Conservation (phyloP, 352 stramenopile genomes). For the Globisporangium iwayamae region DNA sequence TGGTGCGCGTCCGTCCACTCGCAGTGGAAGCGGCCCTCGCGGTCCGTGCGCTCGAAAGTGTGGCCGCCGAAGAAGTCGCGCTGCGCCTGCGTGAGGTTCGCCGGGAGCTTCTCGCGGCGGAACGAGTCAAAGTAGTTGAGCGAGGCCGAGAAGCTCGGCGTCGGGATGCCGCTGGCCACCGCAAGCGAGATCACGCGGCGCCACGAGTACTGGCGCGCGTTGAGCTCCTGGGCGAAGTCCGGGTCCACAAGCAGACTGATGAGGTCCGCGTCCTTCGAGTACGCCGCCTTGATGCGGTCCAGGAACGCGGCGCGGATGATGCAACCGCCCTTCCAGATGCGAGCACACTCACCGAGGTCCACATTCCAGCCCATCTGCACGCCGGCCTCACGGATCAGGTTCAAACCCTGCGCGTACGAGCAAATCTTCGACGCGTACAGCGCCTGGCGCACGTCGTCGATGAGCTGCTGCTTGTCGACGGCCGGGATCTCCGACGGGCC, state of each 20-base stretch:
- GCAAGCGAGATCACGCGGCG: slow-evolving; percentile 94
- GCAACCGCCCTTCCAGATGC: slow-evolving; percentile 99
- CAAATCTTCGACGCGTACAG: slow-evolving; percentile 99
- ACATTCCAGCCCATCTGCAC: slow-evolving; percentile 97
- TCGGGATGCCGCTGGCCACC: slow-evolving; percentile 92
- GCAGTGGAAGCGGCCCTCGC: slow-evolving; percentile 95
- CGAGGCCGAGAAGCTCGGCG: slow-evolving; percentile 89
- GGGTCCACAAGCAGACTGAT: slow-evolving; percentile 97
- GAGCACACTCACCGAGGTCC: slow-evolving; percentile 94
- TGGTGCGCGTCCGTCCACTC: slow-evolving; percentile 97
- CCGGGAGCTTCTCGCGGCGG: slow-evolving; percentile 91
- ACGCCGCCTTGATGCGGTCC: slow-evolving; percentile 96
- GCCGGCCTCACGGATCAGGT: slow-evolving; percentile 93
- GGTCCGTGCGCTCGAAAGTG: slow-evolving; percentile 96
- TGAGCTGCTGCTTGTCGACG: slow-evolving; percentile 93
- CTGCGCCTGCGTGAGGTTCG: slow-evolving; percentile 98
- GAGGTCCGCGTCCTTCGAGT: slow-evolving; percentile 89
- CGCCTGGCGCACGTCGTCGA: slow-evolving; percentile 95
- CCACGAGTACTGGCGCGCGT: slow-evolving; percentile 94
- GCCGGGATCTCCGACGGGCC: slow-evolving; percentile 91
- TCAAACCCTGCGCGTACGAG: slow-evolving; percentile 96
- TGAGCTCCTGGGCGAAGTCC: slow-evolving; percentile 94
- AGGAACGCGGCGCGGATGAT: slow-evolving; percentile 98
- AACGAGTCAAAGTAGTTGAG: slow-evolving; percentile 99
- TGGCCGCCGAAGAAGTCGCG: slow-evolving; percentile 99